Base-by-base conservation (phyloP, 345 rosid species). In the Sonneratia caseolaris region DNA sequence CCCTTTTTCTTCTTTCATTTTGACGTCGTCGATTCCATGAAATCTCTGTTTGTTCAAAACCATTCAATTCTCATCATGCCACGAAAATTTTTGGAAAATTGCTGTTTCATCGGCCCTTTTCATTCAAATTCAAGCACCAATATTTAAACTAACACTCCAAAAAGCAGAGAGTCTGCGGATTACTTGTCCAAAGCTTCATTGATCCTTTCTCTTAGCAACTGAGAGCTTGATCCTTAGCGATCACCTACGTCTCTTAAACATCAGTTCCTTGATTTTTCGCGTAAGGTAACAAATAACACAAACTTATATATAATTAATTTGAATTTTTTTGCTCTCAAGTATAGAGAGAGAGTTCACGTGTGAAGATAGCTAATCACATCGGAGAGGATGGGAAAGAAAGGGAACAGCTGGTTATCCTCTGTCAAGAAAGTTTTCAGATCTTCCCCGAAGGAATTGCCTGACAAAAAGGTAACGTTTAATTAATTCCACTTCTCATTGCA, bases 401-500 rank as follows among this genome's bases (percentile, higher is more conserved):
- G 93, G 35, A 73, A 84, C 55, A 86, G 95, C 64, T 95, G 99
- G 99, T 85, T 92, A 81, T 89, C 92, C 24, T 82, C 97, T 12
- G 96, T 90, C 81, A 95, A 87, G 93, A 94, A 83, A 82, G 97
- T 86, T 48, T 95, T 95, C 83, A 87, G 86, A 74, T 89, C 96
- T 21, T 85, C 93, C 43, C 77, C 93, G 12, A 86, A 76, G 78
- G 88, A 82, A 40, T 79, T 77, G 79, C 87, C 86, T 22, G 85
- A 69, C 8, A 87, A 76, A 37, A 89, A 87, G 95, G 98, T 89
- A 84, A 73, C 38, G 19, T 13, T 11, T 24, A 18, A 18, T 11
- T 24, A 18, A 18, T 13, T 13, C 51, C 51, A 47, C 51, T 3
- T 47, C 7, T 47, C 51, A 42, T 47, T 9, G 51, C 15, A 47